phyloP scores from a whole-genome alignment of 768 basidiomycete genomes.

The Hemileccinum rubropunctum region DNA sequence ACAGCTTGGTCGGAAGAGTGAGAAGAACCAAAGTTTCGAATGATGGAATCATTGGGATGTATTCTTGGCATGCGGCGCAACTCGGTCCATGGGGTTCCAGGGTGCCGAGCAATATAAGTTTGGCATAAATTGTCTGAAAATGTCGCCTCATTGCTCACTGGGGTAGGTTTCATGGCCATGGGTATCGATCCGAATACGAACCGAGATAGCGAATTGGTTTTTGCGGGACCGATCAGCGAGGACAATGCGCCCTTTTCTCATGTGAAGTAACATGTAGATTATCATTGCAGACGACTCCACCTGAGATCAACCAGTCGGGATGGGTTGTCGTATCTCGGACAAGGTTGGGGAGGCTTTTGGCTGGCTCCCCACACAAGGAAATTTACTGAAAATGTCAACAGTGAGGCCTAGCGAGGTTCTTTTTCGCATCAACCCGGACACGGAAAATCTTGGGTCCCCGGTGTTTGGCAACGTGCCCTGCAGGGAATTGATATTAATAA shows the following conservation, averaged over 20 bases:
- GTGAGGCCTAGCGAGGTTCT: neutral
- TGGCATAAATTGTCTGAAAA: neutral
- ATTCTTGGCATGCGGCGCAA: constrained; percentile 1
- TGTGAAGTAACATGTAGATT: too few relatives aligned
- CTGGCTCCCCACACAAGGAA: neutral
- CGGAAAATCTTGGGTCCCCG: neutral
- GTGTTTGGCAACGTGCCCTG: neutral
- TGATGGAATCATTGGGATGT: constrained; percentile 2
- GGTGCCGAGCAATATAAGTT: neutral
- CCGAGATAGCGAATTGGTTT: constrained; percentile 13
- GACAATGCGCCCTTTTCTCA: neutral
- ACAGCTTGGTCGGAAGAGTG: neutral
- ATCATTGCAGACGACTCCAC: neutral
- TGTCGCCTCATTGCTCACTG: neutral
- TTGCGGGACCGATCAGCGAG: neutral
- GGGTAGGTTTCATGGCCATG: constrained; percentile 1
- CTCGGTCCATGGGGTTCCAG: neutral
- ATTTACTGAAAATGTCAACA: constrained; percentile 6
- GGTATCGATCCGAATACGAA: constrained; percentile 9
- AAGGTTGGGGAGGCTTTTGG: neutral
- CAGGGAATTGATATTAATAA: neutral
- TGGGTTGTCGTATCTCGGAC: neutral
- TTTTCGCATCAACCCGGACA: neutral
- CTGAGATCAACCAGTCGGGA: too few relatives aligned
- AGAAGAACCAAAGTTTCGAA: neutral